phyloP scores from a whole-genome alignment of 177 flowering plant species.

The Vitis hybrid region DNA sequence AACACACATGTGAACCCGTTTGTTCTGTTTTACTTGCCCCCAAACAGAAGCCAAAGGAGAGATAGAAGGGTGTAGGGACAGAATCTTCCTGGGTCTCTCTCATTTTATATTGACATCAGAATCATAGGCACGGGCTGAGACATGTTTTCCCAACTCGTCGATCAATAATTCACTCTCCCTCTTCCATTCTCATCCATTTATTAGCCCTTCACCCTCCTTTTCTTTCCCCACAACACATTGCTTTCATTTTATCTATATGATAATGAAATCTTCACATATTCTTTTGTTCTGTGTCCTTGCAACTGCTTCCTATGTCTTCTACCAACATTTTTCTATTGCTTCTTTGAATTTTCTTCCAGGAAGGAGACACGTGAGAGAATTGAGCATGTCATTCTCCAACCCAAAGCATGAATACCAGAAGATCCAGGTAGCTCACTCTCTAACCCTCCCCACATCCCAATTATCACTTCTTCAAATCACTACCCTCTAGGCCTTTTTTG shows the following conservation, averaged over 20 bases:
- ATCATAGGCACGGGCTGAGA: conserved; percentile 31
- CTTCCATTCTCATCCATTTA: conserved; percentile 22
- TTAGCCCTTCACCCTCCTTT: conserved; percentile 12
- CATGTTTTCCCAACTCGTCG: conserved; percentile 32
- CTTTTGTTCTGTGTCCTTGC: conserved; percentile 31
- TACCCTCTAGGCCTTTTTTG: too few relatives aligned
- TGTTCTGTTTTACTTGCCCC: neutral
- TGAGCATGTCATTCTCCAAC: conserved; percentile 6
- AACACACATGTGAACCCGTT: conserved; percentile 20
- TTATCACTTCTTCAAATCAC: too few relatives aligned
- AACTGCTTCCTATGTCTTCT: conserved; percentile 19
- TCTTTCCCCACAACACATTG: neutral
- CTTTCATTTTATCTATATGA: neutral
- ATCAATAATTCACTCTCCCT: conserved; percentile 30
- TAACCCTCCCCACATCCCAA: too few relatives aligned
- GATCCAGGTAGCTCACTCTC: conserved; percentile 20
- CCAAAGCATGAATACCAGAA: conserved; percentile 1
- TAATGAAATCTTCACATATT: conserved; percentile 30
- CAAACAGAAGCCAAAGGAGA: neutral
- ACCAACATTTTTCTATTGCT: conserved; percentile 14
- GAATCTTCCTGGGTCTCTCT: conserved; percentile 4
- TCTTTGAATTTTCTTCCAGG: conserved; percentile 4
- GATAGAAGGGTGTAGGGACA: conserved; percentile 1
- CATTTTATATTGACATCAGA: conserved; percentile 7
- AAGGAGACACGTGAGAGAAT: conserved; percentile 14